Base-by-base conservation (phyloP, 768 basidiomycete species). In the Phaeolepiota aurea region DNA sequence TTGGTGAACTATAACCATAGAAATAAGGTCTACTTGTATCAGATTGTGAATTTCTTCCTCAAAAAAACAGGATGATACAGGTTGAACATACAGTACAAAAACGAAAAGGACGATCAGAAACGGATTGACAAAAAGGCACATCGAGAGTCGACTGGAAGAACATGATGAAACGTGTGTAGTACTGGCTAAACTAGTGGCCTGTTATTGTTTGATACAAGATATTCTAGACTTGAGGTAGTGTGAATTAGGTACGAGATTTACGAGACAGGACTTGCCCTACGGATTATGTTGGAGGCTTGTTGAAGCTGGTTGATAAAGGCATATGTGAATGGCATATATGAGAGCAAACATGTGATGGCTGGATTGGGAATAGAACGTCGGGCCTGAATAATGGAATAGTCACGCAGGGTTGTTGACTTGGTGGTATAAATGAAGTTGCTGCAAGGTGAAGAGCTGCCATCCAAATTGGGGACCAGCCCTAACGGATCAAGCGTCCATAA, bases 401-500 rank as follows among this genome's bases (percentile, higher is more conserved):
- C n/a, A n/a, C n/a, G n/a, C n/a, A n/a, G n/a, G n/a, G n/a, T n/a
- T n/a, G n/a, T n/a, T n/a, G n/a, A n/a, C n/a, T n/a, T n/a, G n/a
- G n/a, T n/a, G n/a, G n/a, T n/a, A n/a, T n/a, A n/a, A n/a, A n/a
- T n/a, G n/a, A n/a, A n/a, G n/a, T n/a, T n/a, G n/a, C n/a, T n/a
- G n/a, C n/a, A n/a, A n/a, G n/a, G n/a, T n/a, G n/a, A n/a, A n/a
- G n/a, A n/a, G n/a, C n/a, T n/a, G n/a, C n/a, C n/a, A n/a, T 28
- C 25, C 25, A 7, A 35, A 5, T 9, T 5, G 20, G 15, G 37
- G 19, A 21, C 37, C 18, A 22, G 10, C 11, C 41, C 61, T 49
- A 78, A 41, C 76, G 67, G 50, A 81, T 81, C 46, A 78, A 49
- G 45, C 66, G 59, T 0, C 65, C 72, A 59, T 70, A 74, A 54